Evolutionary conservation across 805 yeast genomes (phyloP).

Genomic region (Candida sphagnicola): DNA sequence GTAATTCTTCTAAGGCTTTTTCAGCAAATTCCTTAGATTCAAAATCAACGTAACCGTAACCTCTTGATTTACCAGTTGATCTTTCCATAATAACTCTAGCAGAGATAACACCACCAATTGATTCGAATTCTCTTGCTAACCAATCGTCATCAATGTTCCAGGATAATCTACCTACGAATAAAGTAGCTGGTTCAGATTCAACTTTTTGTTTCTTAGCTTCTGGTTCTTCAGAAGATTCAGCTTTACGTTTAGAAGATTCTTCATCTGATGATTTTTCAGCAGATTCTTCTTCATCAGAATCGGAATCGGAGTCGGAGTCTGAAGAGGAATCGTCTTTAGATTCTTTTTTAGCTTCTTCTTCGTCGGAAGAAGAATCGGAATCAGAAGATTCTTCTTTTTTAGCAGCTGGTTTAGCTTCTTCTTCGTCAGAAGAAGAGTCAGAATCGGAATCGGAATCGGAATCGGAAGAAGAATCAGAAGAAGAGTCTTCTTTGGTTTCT

Average conservation of each 20-base stretch:
- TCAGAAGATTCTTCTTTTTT: constrained; percentile 14
- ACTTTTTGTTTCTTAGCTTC: constrained; percentile 53
- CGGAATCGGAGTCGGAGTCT: constrained; percentile 24
- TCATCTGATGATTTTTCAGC: constrained; percentile 26
- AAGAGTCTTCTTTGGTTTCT: constrained; percentile 11
- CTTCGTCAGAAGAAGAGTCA: constrained; percentile 13
- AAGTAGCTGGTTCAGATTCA: constrained; percentile 71
- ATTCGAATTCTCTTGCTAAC: constrained; percentile 84
- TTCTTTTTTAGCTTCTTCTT: constrained; percentile 20
- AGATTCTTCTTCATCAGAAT: constrained; percentile 20
- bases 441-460: constrained; percentile 17
- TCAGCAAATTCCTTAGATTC: constrained; percentile 73
- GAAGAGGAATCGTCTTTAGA: constrained; percentile 11
- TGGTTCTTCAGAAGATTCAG: constrained; percentile 27
- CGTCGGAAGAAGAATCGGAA: constrained; percentile 29
- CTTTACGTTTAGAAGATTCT: constrained; percentile 30
- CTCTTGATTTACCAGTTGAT: constrained; percentile 89
- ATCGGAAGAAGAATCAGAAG: constrained; percentile 21
- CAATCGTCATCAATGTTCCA: constrained; percentile 97
- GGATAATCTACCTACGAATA: constrained; percentile 95
- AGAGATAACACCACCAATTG: constrained; percentile 70
- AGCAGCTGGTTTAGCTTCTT: constrained; percentile 27
- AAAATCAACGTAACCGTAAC: constrained; percentile 97
- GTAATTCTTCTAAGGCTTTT: constrained; percentile 78
- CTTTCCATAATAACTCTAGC: constrained; percentile 96